Percentiles rank a stretch among this genome's conserved stretches.
Conservation (phyloP, 1,284 basidiomycete genomes). For the Athelia psychrophila region DNA sequence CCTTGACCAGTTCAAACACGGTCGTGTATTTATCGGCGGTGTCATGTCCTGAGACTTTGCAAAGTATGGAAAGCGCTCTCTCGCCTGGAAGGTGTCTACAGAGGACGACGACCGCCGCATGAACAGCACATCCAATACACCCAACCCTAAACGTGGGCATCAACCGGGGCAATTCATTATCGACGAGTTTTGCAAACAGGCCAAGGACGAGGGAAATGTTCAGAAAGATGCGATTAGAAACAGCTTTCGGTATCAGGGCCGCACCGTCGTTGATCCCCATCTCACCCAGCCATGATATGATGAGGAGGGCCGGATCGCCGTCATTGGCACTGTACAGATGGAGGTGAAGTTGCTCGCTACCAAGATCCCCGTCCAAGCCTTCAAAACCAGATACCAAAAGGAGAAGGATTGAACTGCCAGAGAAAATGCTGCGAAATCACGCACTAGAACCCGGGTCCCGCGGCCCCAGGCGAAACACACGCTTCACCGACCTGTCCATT, state of each 20-base stretch:
- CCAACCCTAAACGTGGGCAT: background rate
- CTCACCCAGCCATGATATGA: constrained; percentile 25
- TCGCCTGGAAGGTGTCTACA: constrained; percentile 17
- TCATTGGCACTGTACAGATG: constrained; percentile 1
- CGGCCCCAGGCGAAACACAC: background rate
- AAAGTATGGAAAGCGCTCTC: constrained; percentile 3
- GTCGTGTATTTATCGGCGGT: constrained; percentile 21
- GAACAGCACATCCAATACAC: constrained; percentile 1
- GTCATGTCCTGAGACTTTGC: constrained; percentile 5
- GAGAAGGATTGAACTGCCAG: constrained; percentile 3
- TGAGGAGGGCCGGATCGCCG: constrained; percentile 15
- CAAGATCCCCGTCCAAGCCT: constrained; percentile 21
- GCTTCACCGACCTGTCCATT: constrained; percentile 32
- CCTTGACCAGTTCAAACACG: constrained; percentile 37
- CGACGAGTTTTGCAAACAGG: constrained; percentile 19
- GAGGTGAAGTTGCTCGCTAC: constrained; percentile 24
- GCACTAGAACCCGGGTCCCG: constrained; percentile 11
- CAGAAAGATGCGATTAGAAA: background rate
- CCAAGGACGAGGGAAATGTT: constrained; percentile 7
- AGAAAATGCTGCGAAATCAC: constrained; percentile 2
- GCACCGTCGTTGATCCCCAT: constrained; percentile 11
- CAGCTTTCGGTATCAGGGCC: constrained; percentile 21
- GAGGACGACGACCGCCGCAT: constrained; percentile 3
- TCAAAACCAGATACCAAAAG: constrained; percentile 12
- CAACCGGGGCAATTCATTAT: constrained; percentile 25